Evolutionary conservation across 2,329 filamentous ascomycete species (phyloP).

Genomic region (Spiromastix sp.): DNA sequence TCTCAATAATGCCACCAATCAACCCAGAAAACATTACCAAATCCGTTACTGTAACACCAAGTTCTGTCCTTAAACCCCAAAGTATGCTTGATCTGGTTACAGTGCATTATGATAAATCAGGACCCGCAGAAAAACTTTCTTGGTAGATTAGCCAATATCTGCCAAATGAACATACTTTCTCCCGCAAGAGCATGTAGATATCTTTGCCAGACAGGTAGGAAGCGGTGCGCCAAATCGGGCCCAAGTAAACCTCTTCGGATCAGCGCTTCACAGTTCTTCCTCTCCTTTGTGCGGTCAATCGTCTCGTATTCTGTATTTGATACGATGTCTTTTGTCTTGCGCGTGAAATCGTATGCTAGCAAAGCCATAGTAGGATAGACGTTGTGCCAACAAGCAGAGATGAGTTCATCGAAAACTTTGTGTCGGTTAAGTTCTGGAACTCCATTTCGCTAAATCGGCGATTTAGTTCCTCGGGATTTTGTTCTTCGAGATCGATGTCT

Average conservation of each 20-base stretch:
- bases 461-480: conserved; percentile 2
- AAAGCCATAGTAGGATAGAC: too few relatives aligned
- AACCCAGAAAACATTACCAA: too few relatives aligned
- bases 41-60: too few relatives aligned
- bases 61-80: too few relatives aligned
- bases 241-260: conserved; percentile 10
- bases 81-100: too few relatives aligned
- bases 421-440: conserved; percentile 13
- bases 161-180: conserved; percentile 8
- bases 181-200: conserved; percentile 7
- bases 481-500: conserved; percentile 4
- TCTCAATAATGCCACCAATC: too few relatives aligned
- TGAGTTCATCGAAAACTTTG: conserved; percentile 12
- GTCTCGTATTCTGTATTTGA: conserved; percentile 8
- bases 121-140: too few relatives aligned
- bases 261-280: conserved; percentile 9
- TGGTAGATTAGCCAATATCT: too few relatives aligned
- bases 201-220: conserved; percentile 10
- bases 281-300: conserved; percentile 10
- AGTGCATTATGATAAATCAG: too few relatives aligned
- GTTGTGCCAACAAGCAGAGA: too few relatives aligned
- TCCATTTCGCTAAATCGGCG: conserved; percentile 11
- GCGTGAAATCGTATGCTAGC: conserved; percentile 13
- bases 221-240: conserved; percentile 8
- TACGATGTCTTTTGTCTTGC: conserved; percentile 12